Percentiles rank a stretch among this genome's conserved stretches.
These are phyloP conservation scores for Aegilops bicornis DNA, from an alignment of 176 grass and related monocot species.

Conservation along the genomic window DNA sequence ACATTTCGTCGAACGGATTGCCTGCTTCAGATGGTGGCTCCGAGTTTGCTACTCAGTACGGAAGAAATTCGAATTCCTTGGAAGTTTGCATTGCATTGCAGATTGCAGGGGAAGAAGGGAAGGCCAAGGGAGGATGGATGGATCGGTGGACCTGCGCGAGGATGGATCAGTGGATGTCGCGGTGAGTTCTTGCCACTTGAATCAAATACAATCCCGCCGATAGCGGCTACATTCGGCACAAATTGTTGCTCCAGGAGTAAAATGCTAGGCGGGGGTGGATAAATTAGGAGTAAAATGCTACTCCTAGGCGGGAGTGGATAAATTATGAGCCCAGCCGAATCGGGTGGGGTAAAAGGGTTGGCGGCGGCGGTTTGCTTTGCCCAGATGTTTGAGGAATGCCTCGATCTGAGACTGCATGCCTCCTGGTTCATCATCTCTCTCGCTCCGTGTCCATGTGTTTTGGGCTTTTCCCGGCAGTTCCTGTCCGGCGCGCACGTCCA, in stretches of 20 bases:
- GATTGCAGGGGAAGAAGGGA: background rate
- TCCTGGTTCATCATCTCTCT: no score
- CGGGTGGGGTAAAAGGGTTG: no score
- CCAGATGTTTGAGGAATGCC: no score
- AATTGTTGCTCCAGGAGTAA: background rate
- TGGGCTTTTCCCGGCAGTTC: no score
- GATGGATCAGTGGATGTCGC: background rate
- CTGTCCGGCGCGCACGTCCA: no score
- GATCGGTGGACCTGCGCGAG: background rate
- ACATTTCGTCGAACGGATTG: background rate
- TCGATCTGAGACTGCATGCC: no score
- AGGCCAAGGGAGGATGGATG: background rate
- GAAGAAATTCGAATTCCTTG: background rate
- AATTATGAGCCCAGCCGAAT: background rate
- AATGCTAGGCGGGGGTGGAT: background rate
- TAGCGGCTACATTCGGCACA: background rate
- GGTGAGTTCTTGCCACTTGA: background rate
- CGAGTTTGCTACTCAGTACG: background rate
- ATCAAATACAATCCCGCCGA: background rate
- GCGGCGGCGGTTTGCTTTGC: no score
- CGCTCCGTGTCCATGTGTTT: no score
- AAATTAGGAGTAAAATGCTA: background rate
- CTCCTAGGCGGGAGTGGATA: background rate
- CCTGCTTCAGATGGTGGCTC: background rate
- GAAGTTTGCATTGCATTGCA: background rate